Percentiles rank a stretch among this genome's conserved stretches.
Evolutionary conservation across 352 stramenopile species (phyloP).

Genomic region (Phytophthora colocasiae): DNA sequence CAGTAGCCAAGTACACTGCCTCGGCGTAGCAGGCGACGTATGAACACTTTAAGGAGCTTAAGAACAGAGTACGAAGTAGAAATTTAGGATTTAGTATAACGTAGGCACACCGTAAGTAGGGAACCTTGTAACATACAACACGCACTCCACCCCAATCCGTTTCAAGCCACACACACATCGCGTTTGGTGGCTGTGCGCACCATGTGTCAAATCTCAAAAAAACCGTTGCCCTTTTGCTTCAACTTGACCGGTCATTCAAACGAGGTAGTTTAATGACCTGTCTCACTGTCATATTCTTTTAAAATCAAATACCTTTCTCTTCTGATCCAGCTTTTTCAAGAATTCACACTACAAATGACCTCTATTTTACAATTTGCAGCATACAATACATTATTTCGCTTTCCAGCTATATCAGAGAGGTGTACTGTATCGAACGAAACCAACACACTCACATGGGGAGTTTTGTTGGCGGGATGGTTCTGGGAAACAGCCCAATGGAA

Average conservation of each 20-base stretch:
- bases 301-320: too few relatives aligned
- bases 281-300: too few relatives aligned
- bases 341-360: too few relatives aligned
- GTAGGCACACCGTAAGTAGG: slow-evolving; percentile 12
- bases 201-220: slow-evolving; percentile 24
- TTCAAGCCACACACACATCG: background rate
- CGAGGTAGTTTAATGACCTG: background rate
- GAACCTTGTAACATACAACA: slow-evolving; percentile 29
- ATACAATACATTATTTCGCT: too few relatives aligned
- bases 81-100: slow-evolving; percentile 17
- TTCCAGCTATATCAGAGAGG: too few relatives aligned
- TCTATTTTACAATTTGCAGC: too few relatives aligned
- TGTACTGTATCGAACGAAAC: slow-evolving; percentile 18
- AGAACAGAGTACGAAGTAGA: slow-evolving; percentile 22
- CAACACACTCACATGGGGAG: slow-evolving; percentile 29
- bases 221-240: slow-evolving; percentile 20
- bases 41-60: slow-evolving; percentile 8
- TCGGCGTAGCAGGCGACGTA: slow-evolving; percentile 22
- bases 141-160: slow-evolving; percentile 17
- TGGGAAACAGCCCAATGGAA: slow-evolving; percentile 44
- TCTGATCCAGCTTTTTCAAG: too few relatives aligned
- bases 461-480: slow-evolving; percentile 42
- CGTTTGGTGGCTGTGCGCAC: background rate
- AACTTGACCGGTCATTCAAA: slow-evolving; percentile 23
- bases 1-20: slow-evolving; percentile 19